Conservation (phyloP, 495 filamentous ascomycete species). For the Cudoniella acicularis region DNA sequence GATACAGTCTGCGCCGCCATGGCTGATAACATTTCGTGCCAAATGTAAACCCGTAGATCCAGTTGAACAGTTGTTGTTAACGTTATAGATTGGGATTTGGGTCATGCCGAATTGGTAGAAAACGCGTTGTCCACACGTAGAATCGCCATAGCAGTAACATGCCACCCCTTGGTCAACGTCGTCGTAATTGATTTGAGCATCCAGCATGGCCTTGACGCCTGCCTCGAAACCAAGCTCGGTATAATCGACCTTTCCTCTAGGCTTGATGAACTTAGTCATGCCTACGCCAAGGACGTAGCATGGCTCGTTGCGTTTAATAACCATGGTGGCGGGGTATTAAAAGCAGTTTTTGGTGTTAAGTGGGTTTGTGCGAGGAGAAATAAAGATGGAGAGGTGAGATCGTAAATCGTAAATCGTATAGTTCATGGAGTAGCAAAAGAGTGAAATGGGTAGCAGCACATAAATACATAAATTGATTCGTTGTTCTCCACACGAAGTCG, state of each 20-base stretch:
- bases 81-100: constrained; percentile 91
- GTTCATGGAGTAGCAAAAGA: not conserved
- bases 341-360: not conserved
- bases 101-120: constrained; percentile 99
- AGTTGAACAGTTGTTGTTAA: constrained; percentile 98
- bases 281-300: constrained; percentile 92
- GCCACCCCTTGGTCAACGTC: constrained; percentile 95
- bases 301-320: constrained; percentile 25
- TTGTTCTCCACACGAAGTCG: not conserved
- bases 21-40: constrained; percentile 73
- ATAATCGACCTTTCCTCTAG: constrained; percentile 85
- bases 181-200: constrained; percentile 94
- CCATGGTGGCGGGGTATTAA: constrained; percentile 17
- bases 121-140: constrained; percentile 90
- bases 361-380: not conserved
- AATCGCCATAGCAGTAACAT: constrained; percentile 96
- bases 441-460: not conserved
- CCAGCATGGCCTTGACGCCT: constrained; percentile 90
- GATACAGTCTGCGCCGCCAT: constrained; percentile 79
- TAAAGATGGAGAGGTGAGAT: not conserved
- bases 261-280: constrained; percentile 99
- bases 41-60: constrained; percentile 84
- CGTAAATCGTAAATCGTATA: not conserved
- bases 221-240: constrained; percentile 92
- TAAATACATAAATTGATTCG: not conserved